Evolutionary conservation across 2,329 filamentous ascomycete species (phyloP).

Genomic region (Plectosphaerella plurivora): DNA sequence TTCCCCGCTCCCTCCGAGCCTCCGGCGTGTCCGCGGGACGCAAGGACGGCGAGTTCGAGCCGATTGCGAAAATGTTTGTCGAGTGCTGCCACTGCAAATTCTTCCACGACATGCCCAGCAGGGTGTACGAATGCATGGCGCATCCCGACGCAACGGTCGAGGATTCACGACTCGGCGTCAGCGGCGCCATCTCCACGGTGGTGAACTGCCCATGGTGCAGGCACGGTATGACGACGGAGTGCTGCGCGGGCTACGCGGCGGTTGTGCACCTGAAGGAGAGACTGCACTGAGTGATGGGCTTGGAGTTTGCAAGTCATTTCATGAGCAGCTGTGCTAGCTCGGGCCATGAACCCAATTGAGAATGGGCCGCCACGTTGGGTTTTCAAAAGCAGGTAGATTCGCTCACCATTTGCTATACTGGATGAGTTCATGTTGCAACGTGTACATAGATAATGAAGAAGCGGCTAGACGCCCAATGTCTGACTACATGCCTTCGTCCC

Average conservation of each 20-base stretch:
- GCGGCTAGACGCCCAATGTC: too few relatives aligned
- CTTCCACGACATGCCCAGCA: constrained; percentile 62
- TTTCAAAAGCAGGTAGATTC: not conserved
- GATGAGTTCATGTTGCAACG: too few relatives aligned
- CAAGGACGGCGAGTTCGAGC: constrained; percentile 21
- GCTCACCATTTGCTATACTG: not conserved
- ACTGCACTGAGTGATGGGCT: constrained; percentile 35
- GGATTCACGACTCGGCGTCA: constrained; percentile 46
- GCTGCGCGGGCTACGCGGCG: constrained; percentile 65
- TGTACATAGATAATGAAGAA: too few relatives aligned
- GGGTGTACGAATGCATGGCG: constrained; percentile 61
- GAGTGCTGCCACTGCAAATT: constrained; percentile 61
- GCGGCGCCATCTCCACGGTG: constrained; percentile 53
- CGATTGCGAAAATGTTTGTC: constrained; percentile 59
- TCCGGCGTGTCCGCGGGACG: constrained; percentile 7
- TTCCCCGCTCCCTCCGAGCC: not conserved
- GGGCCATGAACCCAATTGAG: not conserved
- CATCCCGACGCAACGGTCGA: constrained; percentile 51
- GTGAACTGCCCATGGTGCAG: constrained; percentile 69
- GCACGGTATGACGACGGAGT: constrained; percentile 64
- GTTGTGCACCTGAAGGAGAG: constrained; percentile 63
- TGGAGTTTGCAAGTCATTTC: not conserved
- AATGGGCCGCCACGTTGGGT: not conserved
- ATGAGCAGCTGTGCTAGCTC: not conserved
- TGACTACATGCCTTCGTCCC: too few relatives aligned